A percentile compares a stretch with the other conserved stretches of the same genome.
Conservation (phyloP, 257 asterid genomes). For the Dorcoceras hygrometricum region DNA sequence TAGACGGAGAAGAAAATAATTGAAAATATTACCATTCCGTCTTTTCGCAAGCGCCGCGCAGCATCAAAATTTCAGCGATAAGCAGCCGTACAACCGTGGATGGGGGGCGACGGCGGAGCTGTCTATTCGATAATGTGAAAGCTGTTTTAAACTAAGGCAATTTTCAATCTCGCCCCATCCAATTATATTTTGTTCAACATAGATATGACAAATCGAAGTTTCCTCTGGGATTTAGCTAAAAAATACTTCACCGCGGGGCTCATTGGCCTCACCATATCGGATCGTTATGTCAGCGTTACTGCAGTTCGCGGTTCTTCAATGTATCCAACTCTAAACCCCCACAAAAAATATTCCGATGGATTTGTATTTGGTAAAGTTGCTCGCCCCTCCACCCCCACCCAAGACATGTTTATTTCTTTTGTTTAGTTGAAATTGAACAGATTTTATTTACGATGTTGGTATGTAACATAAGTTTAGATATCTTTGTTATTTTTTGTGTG, state of each 20-base stretch:
- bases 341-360: constrained; percentile 24
- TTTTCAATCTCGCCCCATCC: neutral
- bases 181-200: neutral
- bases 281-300: constrained; percentile 59
- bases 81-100: no score
- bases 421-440: neutral
- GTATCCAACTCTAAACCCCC: constrained; percentile 88
- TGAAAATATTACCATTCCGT: no score
- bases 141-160: no score
- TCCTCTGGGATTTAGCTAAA: constrained; percentile 48
- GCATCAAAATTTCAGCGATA: no score
- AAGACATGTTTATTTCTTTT: neutral
- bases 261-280: constrained; percentile 66
- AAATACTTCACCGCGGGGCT: constrained; percentile 54
- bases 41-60: no score
- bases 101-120: no score
- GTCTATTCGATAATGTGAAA: neutral
- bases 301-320: constrained; percentile 84
- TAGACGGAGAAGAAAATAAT: no score
- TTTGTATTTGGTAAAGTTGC: constrained; percentile 42
- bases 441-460: neutral
- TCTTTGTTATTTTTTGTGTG: no score
- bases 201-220: constrained; percentile 44
- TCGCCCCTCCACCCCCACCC: no score
- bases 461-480: no score